Evolutionary conservation across 2,329 filamentous ascomycete genomes (phyloP), one percentile per base, ranked within the genome.

Genomic region (Plectosphaerella sp.): DNA sequence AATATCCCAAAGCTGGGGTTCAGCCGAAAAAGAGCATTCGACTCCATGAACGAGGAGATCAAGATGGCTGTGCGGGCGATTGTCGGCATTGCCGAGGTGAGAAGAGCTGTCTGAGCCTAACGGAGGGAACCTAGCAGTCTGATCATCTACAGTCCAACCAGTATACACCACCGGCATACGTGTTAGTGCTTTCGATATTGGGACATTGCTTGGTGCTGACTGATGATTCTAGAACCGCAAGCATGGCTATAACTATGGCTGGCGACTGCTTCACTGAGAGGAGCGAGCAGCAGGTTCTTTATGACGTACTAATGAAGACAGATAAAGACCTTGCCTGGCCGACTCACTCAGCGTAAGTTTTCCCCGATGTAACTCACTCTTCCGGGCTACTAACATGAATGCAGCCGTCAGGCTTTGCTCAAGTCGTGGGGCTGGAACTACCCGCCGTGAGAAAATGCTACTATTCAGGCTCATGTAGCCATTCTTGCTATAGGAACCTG

Each of bases 191-290:
- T 3, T 22, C n/a, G 25, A 12, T 16, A 10, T 12, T 42, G 4
- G 2, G 10, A 2, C 35, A 16, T 8, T 9, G 12, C 18, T 8
- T 14, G 5, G 35, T 15, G 5, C 12, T 9, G 11, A 11, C 2
- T 12, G 9, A 15, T 10, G 8, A 9, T 7, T 47, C 3, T 10
- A 64, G 63, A 47, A 63, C 64, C 14, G 63, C 59, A 3, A 64
- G 58, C 18, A 54, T 66, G 1, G 61, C 64, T 5, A 63, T 66
- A 2, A 59, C 62, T 1, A 63, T 64, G 62, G 64, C 61, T 3
- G 72, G 72, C 7, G 72, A 73, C 51, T 64, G 69, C 20, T 74
- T 74, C 48, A 62, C 60, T 3, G 62, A 67, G 7, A 56, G 59
- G 6, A 57, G 55, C 12, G 71, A 73, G 50, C 72, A 73, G 45